Percentiles rank a stretch among this genome's conserved stretches.
Conservation (phyloP, 345 rosid genomes). For the Citrus trifoliata region DNA sequence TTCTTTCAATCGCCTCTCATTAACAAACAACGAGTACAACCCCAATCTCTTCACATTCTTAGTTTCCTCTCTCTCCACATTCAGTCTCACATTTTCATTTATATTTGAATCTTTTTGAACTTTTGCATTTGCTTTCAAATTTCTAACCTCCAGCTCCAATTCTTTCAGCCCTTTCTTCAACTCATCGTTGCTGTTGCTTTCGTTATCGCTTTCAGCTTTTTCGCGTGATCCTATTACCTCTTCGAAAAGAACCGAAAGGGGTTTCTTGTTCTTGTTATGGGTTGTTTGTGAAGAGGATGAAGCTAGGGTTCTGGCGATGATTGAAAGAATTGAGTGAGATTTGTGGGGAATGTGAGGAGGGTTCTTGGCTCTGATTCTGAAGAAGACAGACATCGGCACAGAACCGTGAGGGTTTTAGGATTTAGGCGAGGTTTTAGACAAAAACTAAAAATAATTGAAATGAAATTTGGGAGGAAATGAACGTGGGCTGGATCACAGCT, state of each 20-base stretch:
- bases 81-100: too few species aligned
- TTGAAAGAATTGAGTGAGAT: neutral
- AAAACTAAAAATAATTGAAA: too few species aligned
- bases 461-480: neutral
- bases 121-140: constrained; percentile 20
- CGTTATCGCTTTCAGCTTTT: constrained; percentile 23
- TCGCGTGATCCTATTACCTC: constrained; percentile 52
- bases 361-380: constrained; percentile 11
- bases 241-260: constrained; percentile 43
- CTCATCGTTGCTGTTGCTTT: constrained; percentile 17
- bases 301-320: constrained; percentile 16
- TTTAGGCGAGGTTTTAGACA: constrained; percentile 7
- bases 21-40: constrained; percentile 26
- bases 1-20: neutral
- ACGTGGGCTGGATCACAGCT: neutral
- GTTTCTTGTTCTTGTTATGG: constrained; percentile 21
- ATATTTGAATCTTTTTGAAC: constrained; percentile 2
- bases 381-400: constrained; percentile 24
- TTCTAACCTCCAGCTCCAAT: constrained; percentile 40
- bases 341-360: constrained; percentile 8
- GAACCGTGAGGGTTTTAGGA: neutral
- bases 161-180: constrained; percentile 37
- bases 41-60: constrained; percentile 12
- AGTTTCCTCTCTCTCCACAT: neutral
- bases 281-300: constrained; percentile 11